Evolutionary conservation across 2,329 filamentous ascomycete species (phyloP), one percentile per base, ranked within the genome.

Genomic region (Tolypocladium inflatum): DNA sequence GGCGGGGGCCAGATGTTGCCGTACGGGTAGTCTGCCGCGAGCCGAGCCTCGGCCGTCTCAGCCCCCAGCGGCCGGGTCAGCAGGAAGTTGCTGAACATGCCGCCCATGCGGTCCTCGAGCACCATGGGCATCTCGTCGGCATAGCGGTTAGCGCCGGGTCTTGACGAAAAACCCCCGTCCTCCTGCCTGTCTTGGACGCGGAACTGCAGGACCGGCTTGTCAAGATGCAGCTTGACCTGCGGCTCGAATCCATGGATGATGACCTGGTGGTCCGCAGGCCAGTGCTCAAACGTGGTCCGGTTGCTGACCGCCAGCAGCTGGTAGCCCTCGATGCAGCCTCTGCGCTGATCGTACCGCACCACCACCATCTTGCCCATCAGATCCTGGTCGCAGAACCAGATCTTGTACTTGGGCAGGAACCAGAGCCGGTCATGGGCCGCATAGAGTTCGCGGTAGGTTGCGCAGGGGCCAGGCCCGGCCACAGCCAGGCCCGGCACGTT

Each of bases 371-470:
- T 88, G 0, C 92, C 92, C 2, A 82, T 86, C 54, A 90, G 79
- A 37, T 86, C 81, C 2, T 78, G 80, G 70, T 96, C 90, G 59
- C 85, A 83, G 67, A 96, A 93, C 92, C 92, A 97, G 62, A 97
- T 77, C 71, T 89, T 92, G 68, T 89, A 79, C 55, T 82, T 84
- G 0, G 89, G 80, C 1, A 97, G 77, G 66, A 96, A 96, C 92
- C 92, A 97, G 65, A 87, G 84, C 0, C 88, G 87, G 62, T 94
- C 82, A 68, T 94, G 89, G 23, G 85, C 80, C 48, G 80, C 75
- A 69, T 89, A 96, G 2, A 96, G 81, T 33, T 88, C 80, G 58
- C 83, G 83, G 72, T 86, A 96, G 30, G 79, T 85, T 2, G 74
- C 64, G 65, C 81, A 86, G 8, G 87, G 86, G 8, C 78, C 79